Conservation (phyloP, 352 stramenopile genomes). For the Globisporangium mamillatum region DNA sequence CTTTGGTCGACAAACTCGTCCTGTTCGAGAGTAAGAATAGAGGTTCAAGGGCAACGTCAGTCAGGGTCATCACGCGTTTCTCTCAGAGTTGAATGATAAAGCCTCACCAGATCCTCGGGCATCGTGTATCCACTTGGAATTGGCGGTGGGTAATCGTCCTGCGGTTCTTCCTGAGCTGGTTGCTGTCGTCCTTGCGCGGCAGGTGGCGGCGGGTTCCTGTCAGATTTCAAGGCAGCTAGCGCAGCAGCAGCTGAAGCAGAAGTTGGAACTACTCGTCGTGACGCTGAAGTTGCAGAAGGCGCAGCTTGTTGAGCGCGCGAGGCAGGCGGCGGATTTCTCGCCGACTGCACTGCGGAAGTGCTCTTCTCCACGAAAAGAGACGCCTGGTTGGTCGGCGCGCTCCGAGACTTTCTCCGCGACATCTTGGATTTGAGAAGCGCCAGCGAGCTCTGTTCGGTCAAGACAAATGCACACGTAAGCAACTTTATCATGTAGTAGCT, state of each 20-base stretch:
- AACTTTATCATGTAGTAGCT: neutral
- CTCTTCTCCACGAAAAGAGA: slow-evolving; percentile 68
- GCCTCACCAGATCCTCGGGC: slow-evolving; percentile 30
- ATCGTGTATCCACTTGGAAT: slow-evolving; percentile 42
- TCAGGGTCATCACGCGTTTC: neutral
- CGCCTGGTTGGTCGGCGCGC: slow-evolving; percentile 61
- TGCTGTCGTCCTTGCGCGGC: slow-evolving; percentile 10
- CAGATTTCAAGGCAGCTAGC: slow-evolving; percentile 16
- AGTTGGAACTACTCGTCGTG: slow-evolving; percentile 10
- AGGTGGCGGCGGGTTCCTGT: slow-evolving; percentile 20
- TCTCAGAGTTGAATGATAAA: neutral
- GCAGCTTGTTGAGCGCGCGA: slow-evolving; percentile 18
- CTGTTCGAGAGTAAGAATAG: slow-evolving; percentile 14
- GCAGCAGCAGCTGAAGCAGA: slow-evolving; percentile 11
- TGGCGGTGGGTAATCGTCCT: slow-evolving; percentile 32
- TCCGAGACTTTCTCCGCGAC: slow-evolving; percentile 67
- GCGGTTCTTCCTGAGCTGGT: slow-evolving; percentile 32
- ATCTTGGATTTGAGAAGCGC: slow-evolving; percentile 82
- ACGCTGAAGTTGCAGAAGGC: slow-evolving; percentile 4
- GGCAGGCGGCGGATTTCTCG: slow-evolving; percentile 9
- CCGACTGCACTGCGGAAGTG: slow-evolving; percentile 23
- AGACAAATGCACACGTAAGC: neutral
- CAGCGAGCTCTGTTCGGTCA: slow-evolving; percentile 48
- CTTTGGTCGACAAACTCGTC: slow-evolving; percentile 49
- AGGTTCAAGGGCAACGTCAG: neutral